Percentiles rank a stretch among this genome's conserved stretches.
phyloP scores from a whole-genome alignment of 352 stramenopile species.

The Plasmopara muralis region DNA sequence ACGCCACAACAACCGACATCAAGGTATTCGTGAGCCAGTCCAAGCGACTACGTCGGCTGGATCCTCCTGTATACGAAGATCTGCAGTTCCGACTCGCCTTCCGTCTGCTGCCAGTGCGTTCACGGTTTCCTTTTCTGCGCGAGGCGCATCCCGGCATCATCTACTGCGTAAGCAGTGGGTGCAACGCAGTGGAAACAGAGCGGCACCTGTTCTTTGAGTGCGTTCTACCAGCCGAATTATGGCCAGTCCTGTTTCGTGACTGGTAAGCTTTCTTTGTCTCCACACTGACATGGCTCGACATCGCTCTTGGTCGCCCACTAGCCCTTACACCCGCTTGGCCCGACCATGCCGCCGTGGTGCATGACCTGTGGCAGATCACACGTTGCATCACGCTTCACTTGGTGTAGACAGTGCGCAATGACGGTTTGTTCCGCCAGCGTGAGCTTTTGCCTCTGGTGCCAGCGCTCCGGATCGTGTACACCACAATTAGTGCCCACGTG shows the following conservation, averaged over 20 bases:
- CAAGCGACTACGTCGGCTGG: not conserved
- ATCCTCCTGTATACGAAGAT: not conserved
- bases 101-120: not conserved
- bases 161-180: not conserved
- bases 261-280: not conserved
- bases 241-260: not conserved
- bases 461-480: not conserved
- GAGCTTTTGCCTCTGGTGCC: not conserved
- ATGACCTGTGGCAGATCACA: not conserved
- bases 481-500: not conserved
- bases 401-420: not conserved
- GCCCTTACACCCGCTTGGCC: not conserved
- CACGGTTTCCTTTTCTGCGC: not conserved
- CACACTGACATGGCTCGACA: not conserved
- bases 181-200: not conserved
- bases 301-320: not conserved
- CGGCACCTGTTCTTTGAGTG: constrained; percentile 17
- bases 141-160: not conserved
- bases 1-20: not conserved
- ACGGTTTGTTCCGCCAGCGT: not conserved
- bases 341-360: not conserved
- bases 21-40: not conserved
- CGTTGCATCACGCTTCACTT: not conserved
- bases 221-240: not conserved
- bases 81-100: not conserved